Evolutionary conservation across 345 rosid species (phyloP), one percentile per base, ranked within the genome.

Genomic region (Lepidium aucheri): DNA sequence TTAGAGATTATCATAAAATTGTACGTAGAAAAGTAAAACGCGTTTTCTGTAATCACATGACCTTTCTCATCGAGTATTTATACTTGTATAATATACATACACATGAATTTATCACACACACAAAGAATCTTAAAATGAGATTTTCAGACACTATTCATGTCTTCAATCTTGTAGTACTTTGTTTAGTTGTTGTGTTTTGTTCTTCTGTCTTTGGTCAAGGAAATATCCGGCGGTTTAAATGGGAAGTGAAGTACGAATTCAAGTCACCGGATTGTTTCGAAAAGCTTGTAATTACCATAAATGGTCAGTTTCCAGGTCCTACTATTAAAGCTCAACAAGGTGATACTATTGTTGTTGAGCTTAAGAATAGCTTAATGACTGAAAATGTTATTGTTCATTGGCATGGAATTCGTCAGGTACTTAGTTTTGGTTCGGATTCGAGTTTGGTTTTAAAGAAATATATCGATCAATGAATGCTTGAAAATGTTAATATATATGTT

Each of bases 371-470:
- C 34, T 68, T 91, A 69, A 11, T 73, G 9, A 88, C 83, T 0
- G 88, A 86, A 78, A 88, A 86, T 30, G 53, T 79, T 0, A 81
- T 90, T 3, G 79, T 90, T 36, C 95, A 83, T 34, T 90, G 97
- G 95, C 97, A 90, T 46, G 90, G 95, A 26, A 90, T 90, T 24
- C 70, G 87, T n/a, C 87, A 88, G 79, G 90, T 63, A 33, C 32
- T 5, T 28, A 28, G 32, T 28, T 28, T 28, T 17, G 47, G 8
- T 41, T 41, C 2, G 22, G 47, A 15, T 41, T 41, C 2, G 22
- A 20, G 22, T 20, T 7, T 7, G 8, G 2, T 15, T 38, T 38
- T 10, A 50, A 12, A 49, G 3, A 22, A 20, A 20, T 14, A 46
- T 46, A 51, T 6, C 7, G 1, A 28, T 28, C 39, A 9, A 32